Evolutionary conservation across 1,284 basidiomycete genomes (phyloP).

Genomic region (Cutaneotrichosporon curvatum): DNA sequence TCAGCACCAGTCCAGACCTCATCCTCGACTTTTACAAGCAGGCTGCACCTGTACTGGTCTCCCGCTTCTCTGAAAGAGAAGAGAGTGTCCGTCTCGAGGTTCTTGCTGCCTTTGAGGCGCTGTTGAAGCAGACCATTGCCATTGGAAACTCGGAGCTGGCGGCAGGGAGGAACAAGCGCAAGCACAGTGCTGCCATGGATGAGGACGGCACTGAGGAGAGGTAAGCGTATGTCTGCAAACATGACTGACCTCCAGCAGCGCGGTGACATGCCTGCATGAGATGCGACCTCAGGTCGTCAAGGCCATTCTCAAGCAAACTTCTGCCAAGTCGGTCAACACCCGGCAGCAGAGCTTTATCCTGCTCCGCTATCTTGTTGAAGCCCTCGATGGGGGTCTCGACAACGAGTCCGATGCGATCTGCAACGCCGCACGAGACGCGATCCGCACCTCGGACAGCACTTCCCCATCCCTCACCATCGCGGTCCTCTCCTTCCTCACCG

Average conservation of each 20-base stretch:
- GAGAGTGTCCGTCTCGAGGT: constrained; percentile 92
- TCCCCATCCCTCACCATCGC: constrained; percentile 70
- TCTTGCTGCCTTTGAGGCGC: constrained; percentile 72
- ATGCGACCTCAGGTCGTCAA: constrained; percentile 75
- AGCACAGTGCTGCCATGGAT: constrained; percentile 64
- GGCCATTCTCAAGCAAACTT: constrained; percentile 73
- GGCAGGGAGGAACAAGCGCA: constrained; percentile 46
- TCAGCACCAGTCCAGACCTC: constrained; percentile 81
- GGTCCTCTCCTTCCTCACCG: constrained; percentile 72
- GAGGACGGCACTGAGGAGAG: constrained; percentile 55
- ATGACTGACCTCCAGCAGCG: constrained; percentile 3
- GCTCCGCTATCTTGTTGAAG: constrained; percentile 65
- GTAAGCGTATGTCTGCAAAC: constrained; percentile 43
- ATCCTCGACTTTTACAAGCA: constrained; percentile 69
- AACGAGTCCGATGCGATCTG: constrained; percentile 56
- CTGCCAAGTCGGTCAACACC: constrained; percentile 73
- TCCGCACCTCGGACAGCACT: constrained; percentile 52
- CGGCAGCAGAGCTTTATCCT: constrained; percentile 79
- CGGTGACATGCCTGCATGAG: constrained; percentile 7
- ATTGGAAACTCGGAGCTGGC: constrained; percentile 28
- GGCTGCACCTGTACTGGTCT: constrained; percentile 79
- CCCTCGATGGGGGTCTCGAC: constrained; percentile 76
- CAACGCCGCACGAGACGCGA: constrained; percentile 28
- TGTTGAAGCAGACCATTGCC: constrained; percentile 67
- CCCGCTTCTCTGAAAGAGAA: constrained; percentile 89